Evolutionary conservation across 1,139 yeast species (phyloP).

Genomic region (Zygosaccharomyces sapae): DNA sequence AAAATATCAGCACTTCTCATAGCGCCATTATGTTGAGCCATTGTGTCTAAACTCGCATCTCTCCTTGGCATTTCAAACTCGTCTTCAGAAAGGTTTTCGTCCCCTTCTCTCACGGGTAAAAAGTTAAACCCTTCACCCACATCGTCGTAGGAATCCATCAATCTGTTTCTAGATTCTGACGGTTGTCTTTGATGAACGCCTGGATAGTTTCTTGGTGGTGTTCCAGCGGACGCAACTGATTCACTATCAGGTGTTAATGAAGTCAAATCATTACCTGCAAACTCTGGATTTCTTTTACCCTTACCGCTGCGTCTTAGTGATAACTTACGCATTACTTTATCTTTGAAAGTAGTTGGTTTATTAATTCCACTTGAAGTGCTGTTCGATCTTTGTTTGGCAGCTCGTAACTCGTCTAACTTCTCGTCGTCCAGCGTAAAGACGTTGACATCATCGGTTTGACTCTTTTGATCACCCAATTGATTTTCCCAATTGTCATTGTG

Average conservation of each 20-base stretch:
- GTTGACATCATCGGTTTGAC: conserved; percentile 8
- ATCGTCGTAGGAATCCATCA: conserved; percentile 25
- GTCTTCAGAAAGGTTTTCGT: conserved; percentile 1
- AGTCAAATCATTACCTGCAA: conserved; percentile 10
- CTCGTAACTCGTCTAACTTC: conserved; percentile 11
- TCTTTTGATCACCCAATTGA: conserved; percentile 23
- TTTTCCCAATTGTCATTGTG: conserved; percentile 62
- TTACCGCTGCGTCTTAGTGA: conserved; percentile 19
- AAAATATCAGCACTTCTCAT: conserved; percentile 13
- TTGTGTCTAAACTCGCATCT: conserved; percentile 14
- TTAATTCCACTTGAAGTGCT: conserved; percentile 11
- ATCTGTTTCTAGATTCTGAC: conserved; percentile 27
- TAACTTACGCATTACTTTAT: conserved; percentile 26
- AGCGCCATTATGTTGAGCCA: conserved; percentile 9
- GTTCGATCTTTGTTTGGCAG: conserved; percentile 10
- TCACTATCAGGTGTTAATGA: conserved; percentile 17
- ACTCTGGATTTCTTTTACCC: conserved; percentile 10
- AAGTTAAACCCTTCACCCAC: conserved; percentile 13
- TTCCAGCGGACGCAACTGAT: conserved; percentile 10
- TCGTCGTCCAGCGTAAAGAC: conserved; percentile 10
- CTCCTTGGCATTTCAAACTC: conserved; percentile 12
- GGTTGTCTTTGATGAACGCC: conserved; percentile 21
- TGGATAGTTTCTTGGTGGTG: conserved; percentile 21
- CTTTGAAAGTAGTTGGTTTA: conserved; percentile 22
- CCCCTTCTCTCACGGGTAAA: conserved; percentile 1